Evolutionary conservation across 768 basidiomycete genomes (phyloP).

Genomic region (Lentinula detonsa): DNA sequence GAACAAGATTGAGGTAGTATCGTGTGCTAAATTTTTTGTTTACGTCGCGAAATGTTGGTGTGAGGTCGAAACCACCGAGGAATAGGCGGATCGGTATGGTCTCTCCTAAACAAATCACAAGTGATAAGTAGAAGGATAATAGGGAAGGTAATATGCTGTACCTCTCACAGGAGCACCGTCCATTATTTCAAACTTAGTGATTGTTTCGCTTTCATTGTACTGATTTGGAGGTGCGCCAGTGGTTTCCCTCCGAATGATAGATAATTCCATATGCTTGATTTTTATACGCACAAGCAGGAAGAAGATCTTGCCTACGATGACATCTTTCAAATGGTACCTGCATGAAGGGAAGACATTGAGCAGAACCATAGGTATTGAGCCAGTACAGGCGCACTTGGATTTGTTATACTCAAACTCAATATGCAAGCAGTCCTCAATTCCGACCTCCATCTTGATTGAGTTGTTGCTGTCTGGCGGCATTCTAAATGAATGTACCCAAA

Average conservation of each 20-base stretch:
- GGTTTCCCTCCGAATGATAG: slow-evolving; percentile 95
- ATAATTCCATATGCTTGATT: slow-evolving; percentile 99
- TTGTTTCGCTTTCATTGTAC: slow-evolving; percentile 98
- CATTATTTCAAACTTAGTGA: slow-evolving; percentile 99
- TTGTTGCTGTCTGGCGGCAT: slow-evolving; percentile 99
- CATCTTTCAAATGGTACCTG: slow-evolving; percentile 98
- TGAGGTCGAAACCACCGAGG: slow-evolving; percentile 96
- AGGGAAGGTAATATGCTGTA: slow-evolving; percentile 21
- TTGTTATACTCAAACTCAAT: slow-evolving; percentile 99
- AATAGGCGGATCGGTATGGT: slow-evolving; percentile 97
- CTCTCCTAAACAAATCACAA: slow-evolving; percentile 56
- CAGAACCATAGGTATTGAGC: not conserved
- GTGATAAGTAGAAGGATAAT: not conserved
- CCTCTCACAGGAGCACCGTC: slow-evolving; percentile 97
- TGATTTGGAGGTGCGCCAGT: slow-evolving; percentile 98
- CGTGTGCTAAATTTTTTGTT: slow-evolving; percentile 99
- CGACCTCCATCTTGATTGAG: slow-evolving; percentile 99
- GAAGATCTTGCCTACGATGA: slow-evolving; percentile 99
- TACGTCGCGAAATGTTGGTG: slow-evolving; percentile 97
- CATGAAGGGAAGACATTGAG: not conserved
- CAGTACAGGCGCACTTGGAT: slow-evolving; percentile 67
- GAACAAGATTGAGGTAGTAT: slow-evolving; percentile 95
- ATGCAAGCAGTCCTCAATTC: slow-evolving; percentile 97
- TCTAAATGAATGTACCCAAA: slow-evolving; percentile 98
- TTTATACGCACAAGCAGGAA: slow-evolving; percentile 98